Base-by-base conservation (phyloP, 2,329 filamentous ascomycete genomes). In the Helminthosporium solani region DNA sequence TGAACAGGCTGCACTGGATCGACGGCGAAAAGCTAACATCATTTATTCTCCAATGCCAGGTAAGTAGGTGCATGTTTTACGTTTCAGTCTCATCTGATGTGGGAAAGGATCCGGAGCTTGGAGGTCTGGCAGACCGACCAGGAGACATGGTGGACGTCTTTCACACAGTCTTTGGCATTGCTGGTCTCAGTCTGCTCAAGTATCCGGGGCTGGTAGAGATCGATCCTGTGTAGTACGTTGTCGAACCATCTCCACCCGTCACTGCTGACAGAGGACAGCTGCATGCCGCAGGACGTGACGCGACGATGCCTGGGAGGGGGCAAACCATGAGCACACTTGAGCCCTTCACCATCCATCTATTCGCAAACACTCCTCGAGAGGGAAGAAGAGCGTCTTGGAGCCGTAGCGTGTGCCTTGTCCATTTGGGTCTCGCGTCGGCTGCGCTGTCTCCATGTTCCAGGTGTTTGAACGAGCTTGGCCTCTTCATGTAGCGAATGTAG, bases 61-160 rank as follows among this genome's bases (percentile, higher is more conserved):
- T 82, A 55, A 46, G 68, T 59, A 23, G 21, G 7, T 18, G 14
- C 11, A 7, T 4, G 5, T 14, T 5, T 8, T 4, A 28, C 7
- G 9, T 31, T 31, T 14, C 3, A n/a, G n/a, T 11, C 31, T 19
- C 3, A 16, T 46, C 47, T 60, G 19, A 64, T 37, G 25, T 21
- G 27, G 43, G 12, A 51, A n/a, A 81, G 76, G 94, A 99, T 67
- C 76, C 82, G 1, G 86, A 95, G 46, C 73, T 80, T 23, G 94
- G 94, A 20, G 94, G 94, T 9, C 82, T 99, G 56, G 86, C 92
- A 4, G 94, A 99, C 73, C 78, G 91, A 50, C 92, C 94, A 8
- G 91, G 88, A 20, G 85, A 99, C 63, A 90, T 92, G 86, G 92
- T 96, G 18, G 94, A 99, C 75, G 91, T 99, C 27, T 99, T 95